Percentiles rank a stretch among this genome's conserved stretches.
phyloP scores from a whole-genome alignment of 306 rosid species.

The Phaseolus lunatus region DNA sequence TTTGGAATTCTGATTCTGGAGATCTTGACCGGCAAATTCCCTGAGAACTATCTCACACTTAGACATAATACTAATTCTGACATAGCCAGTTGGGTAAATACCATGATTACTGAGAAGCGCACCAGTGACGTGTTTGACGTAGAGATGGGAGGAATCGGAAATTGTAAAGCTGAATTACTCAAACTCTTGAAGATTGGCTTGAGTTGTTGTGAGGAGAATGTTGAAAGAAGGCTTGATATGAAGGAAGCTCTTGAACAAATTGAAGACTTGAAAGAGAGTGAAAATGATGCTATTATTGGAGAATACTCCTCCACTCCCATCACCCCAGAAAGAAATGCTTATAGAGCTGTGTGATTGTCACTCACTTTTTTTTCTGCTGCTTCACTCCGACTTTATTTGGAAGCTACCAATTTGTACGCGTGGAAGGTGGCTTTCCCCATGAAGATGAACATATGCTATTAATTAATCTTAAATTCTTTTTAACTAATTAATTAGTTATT shows the following conservation, averaged over 20 bases:
- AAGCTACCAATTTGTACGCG: constrained; percentile 30
- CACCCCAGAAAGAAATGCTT: constrained; percentile 49
- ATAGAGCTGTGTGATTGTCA: constrained; percentile 53
- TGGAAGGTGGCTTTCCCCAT: constrained; percentile 32
- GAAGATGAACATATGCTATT: constrained; percentile 42
- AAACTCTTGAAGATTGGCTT: constrained; percentile 86
- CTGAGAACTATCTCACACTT: constrained; percentile 79
- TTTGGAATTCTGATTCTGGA: constrained; percentile 83
- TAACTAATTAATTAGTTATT: constrained; percentile 1
- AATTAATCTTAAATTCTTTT: constrained; percentile 40
- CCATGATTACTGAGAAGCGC: constrained; percentile 73
- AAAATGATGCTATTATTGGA: constrained; percentile 27
- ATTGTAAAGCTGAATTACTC: constrained; percentile 67
- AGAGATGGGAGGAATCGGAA: constrained; percentile 67
- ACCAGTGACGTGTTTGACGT: constrained; percentile 70
- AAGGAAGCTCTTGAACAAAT: constrained; percentile 67
- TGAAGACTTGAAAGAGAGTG: constrained; percentile 62
- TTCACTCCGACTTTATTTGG: constrained; percentile 27
- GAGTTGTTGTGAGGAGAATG: constrained; percentile 92
- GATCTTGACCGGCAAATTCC: constrained; percentile 81
- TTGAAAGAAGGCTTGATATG: constrained; percentile 77
- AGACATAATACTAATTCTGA: constrained; percentile 59
- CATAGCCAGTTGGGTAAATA: constrained; percentile 82
- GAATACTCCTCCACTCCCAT: constrained; percentile 49
- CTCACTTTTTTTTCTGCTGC: background rate